Conservation (phyloP, 1,284 basidiomycete species). For the Naganishia albida region DNA sequence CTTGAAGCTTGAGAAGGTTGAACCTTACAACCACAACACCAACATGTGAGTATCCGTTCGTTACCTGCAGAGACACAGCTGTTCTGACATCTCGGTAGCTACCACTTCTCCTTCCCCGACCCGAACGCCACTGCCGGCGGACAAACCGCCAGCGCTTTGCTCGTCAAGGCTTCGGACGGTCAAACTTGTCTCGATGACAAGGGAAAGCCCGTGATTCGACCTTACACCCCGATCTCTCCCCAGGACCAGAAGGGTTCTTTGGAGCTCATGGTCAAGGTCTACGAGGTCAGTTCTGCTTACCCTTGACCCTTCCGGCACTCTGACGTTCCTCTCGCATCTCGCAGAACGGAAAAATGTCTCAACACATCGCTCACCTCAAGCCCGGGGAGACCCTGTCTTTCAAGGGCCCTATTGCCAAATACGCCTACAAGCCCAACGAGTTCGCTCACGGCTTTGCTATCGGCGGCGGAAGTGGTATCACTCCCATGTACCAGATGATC, state of each 20-base stretch:
- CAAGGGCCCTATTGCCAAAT: slow-evolving; percentile 88
- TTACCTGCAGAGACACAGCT: not conserved
- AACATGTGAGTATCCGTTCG: slow-evolving; percentile 59
- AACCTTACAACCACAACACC: slow-evolving; percentile 91
- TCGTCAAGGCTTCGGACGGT: slow-evolving; percentile 57
- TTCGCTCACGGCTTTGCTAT: slow-evolving; percentile 84
- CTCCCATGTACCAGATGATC: slow-evolving; percentile 63
- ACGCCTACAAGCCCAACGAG: slow-evolving; percentile 78
- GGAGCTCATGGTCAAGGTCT: slow-evolving; percentile 79
- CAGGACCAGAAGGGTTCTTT: slow-evolving; percentile 73
- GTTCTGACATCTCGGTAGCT: slow-evolving; percentile 53
- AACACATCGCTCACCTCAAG: slow-evolving; percentile 70
- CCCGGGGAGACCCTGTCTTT: slow-evolving; percentile 79
- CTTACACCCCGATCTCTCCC: slow-evolving; percentile 80
- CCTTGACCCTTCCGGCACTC: not conserved
- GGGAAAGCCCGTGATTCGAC: slow-evolving; percentile 81
- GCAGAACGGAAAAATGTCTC: slow-evolving; percentile 72
- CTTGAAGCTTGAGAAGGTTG: slow-evolving; percentile 77
- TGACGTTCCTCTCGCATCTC: slow-evolving; percentile 57
- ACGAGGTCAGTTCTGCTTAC: slow-evolving; percentile 50
- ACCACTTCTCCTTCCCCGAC: slow-evolving; percentile 82
- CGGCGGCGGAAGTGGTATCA: slow-evolving; percentile 65
- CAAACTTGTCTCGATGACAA: slow-evolving; percentile 64
- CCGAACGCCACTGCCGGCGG: slow-evolving; percentile 73
- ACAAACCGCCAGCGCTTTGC: slow-evolving; percentile 61